Percentiles rank a stretch among this genome's conserved stretches.
Evolutionary conservation across 176 grass and related monocot genomes (phyloP).

Genomic region (Oryza meridionalis): DNA sequence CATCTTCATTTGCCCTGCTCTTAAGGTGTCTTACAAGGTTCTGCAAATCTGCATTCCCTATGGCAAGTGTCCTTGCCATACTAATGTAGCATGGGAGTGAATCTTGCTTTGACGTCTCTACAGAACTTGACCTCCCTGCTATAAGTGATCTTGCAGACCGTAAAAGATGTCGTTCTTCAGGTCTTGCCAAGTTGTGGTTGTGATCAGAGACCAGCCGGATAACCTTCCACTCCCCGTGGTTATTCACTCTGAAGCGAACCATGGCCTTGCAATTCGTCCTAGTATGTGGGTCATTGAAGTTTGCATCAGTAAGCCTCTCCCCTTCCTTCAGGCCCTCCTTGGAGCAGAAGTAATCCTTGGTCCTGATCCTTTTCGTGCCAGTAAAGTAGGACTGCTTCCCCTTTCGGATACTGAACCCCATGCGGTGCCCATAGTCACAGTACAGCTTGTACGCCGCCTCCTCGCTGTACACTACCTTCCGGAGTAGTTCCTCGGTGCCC

Average conservation of each 20-base stretch:
- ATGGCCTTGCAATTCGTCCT: conserved; percentile 85
- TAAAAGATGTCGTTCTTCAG: conserved; percentile 76
- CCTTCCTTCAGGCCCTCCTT: conserved; percentile 81
- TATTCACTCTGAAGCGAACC: conserved; percentile 72
- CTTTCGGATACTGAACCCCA: conserved; percentile 80
- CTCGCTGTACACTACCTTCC: conserved; percentile 65
- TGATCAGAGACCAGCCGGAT: conserved; percentile 74
- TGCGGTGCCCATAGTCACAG: conserved; percentile 83
- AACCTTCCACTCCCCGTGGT: conserved; percentile 70
- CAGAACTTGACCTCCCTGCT: conserved; percentile 58
- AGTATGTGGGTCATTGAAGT: conserved; percentile 76
- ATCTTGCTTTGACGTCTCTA: conserved; percentile 48
- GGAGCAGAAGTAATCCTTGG: conserved; percentile 91
- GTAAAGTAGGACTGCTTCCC: conserved; percentile 89
- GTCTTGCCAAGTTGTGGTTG: conserved; percentile 70
- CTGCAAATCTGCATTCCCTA: conserved; percentile 59
- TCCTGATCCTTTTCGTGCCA: conserved; percentile 74
- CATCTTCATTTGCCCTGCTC: conserved; percentile 62
- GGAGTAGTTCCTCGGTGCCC: conserved; percentile 57
- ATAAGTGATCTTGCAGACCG: conserved; percentile 76
- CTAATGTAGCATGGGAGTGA: conserved; percentile 30
- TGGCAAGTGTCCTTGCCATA: conserved; percentile 6
- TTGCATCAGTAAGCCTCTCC: conserved; percentile 61
- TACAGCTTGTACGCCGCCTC: conserved; percentile 82
- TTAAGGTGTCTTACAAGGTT: conserved; percentile 64